A percentile compares a stretch with the other conserved stretches of the same genome.
These are phyloP conservation scores for Fusarium citri DNA, from an alignment of 2,329 filamentous ascomycete genomes.

Conservation along the genomic window DNA sequence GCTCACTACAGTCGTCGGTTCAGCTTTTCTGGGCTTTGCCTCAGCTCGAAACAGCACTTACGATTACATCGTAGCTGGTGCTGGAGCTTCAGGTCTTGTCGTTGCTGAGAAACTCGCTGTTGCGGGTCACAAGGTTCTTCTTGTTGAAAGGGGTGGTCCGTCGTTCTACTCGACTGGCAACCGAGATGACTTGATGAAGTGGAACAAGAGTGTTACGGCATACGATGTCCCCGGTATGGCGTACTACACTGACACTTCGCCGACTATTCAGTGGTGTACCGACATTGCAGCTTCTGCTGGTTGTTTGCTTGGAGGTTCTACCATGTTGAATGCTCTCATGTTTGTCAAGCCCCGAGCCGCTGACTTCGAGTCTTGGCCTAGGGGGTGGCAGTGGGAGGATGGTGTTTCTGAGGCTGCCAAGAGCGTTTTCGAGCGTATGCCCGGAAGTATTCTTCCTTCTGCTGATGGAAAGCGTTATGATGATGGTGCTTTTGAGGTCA, in stretches of 20 bases:
- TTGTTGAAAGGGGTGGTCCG: conserved; percentile 68
- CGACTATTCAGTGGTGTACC: conserved; percentile 40
- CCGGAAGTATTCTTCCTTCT: conserved; percentile 69
- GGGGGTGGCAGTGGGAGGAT: conserved; percentile 71
- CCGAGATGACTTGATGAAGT: conserved; percentile 65
- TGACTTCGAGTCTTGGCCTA: conserved; percentile 77
- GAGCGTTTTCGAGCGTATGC: conserved; percentile 68
- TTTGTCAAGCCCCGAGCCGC: conserved; percentile 73
- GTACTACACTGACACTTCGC: conserved; percentile 74
- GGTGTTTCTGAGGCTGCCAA: conserved; percentile 66
- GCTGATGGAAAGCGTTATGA: conserved; percentile 74
- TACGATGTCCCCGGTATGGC: conserved; percentile 78
- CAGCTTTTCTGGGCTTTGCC: conserved; percentile 27
- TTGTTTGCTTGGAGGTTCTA: conserved; percentile 74
- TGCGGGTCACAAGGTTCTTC: conserved; percentile 71
- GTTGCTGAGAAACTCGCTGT: conserved; percentile 62
- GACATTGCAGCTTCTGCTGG: conserved; percentile 55
- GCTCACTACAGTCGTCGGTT: conserved; percentile 15
- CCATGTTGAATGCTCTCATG: conserved; percentile 75
- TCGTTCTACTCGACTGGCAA: conserved; percentile 74
- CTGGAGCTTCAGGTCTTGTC: conserved; percentile 40
- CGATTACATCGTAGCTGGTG: conserved; percentile 41
- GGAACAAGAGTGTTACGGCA: conserved; percentile 72
- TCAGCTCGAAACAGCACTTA: conserved; percentile 32
- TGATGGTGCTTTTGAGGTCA: conserved; percentile 71